A percentile compares a stretch with the other conserved stretches of the same genome.
These are phyloP conservation scores for Citrus mangshanensis DNA, from an alignment of 345 rosid genomes.

Conservation along the genomic window DNA sequence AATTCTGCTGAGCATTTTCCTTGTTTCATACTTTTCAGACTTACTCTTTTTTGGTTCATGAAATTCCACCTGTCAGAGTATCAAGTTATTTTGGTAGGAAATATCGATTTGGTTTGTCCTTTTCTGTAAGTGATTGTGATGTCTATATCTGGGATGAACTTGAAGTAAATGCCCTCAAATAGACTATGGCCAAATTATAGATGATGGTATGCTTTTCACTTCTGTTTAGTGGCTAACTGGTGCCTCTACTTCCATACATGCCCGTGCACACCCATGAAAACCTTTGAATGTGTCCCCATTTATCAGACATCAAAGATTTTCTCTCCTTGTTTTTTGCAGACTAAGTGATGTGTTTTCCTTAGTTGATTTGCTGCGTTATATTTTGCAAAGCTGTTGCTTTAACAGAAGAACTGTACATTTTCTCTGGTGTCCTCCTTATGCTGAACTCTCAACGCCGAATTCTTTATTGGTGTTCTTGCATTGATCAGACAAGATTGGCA, in stretches of 20 bases:
- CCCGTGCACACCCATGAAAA: not conserved
- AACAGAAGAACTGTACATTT: not conserved
- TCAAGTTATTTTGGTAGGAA: not conserved
- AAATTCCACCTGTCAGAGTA: not conserved
- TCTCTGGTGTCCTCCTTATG: not conserved
- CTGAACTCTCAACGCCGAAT: not conserved
- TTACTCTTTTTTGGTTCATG: not conserved
- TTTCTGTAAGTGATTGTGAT: not conserved
- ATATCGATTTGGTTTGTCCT: not conserved
- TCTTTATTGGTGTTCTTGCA: not conserved
- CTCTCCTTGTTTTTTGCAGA: not conserved
- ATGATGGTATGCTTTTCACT: not conserved
- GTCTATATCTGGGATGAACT: not conserved
- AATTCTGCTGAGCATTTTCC: not conserved
- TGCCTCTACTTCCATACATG: not conserved
- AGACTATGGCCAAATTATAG: not conserved
- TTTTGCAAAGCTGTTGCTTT: not conserved
- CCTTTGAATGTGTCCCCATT: not conserved
- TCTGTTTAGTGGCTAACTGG: not conserved
- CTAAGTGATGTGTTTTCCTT: not conserved
- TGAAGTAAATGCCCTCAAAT: not conserved
- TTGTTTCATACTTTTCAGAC: not conserved
- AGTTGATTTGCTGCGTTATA: not conserved
- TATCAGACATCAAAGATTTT: not conserved
- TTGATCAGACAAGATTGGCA: not conserved